Evolutionary conservation across 192 early-diverging fungal species (phyloP), one percentile per base, ranked within the genome.

Genomic region (Backusella westeae): DNA sequence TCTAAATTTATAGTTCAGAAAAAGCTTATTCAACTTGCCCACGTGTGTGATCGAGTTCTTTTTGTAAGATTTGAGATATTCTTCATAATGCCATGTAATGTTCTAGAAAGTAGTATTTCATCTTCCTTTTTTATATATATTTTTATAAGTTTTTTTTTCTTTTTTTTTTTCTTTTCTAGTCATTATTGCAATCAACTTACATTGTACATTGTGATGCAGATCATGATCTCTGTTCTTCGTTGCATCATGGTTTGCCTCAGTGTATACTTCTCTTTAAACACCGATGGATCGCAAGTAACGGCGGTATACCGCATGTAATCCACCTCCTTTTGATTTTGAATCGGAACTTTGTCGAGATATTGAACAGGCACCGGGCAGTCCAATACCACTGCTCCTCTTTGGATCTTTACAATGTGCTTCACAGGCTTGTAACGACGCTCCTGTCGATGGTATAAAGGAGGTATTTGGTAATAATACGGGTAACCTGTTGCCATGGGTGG

Each of bases 221-320:
- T 91, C 74, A 94, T 91, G 35, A 95, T 76, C 74, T 95, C 93
- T 7, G 90, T 95, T 68, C 80, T 73, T 46, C 93, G 87, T 46
- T 88, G 85, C 82, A 91, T 83, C 72, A 94, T 84, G 69, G 89
- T 85, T 68, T 87, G 95, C 38, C 96, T 87, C 69, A 98, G 84
- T 32, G 88, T 91, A 85, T 96, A 98, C 53, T 86, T 87, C 12
- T 92, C 85, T 26, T 85, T 73, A 85, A 97, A 98, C 52, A 97
- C 89, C 79, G 96, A 90, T 4, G 96, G 91, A 76, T 96, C 91
- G 81, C 91, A 93, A 6, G 94, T 96, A 23, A 90, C 92, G 2
- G 96, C 94, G 1, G 96, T 98, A 86, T 99, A 99, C 29, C 96
- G 89, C 88, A 96, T 90, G 77, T 95, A 90, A 23, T 94, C 94